phyloP scores from a whole-genome alignment of 805 yeast species.

The Yamadazyma phyllophila region DNA sequence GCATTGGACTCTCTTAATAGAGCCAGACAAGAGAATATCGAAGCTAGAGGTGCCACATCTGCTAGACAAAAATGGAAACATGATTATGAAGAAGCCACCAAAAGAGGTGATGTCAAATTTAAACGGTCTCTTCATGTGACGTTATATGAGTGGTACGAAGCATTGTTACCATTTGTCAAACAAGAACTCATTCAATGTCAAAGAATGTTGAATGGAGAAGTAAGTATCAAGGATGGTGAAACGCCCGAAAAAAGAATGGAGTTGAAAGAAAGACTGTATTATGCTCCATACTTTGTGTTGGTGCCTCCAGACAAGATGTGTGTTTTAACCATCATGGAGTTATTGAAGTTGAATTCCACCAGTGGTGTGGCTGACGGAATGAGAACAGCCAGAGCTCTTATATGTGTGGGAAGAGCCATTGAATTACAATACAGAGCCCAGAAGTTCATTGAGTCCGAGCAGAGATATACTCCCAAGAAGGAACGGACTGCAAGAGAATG shows the following conservation, averaged over 20 bases:
- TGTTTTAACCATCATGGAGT: constrained; percentile 79
- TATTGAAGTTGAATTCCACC: constrained; percentile 69
- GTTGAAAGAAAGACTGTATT: constrained; percentile 47
- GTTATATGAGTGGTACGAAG: constrained; percentile 81
- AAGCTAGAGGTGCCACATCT: constrained; percentile 75
- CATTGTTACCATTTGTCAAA: constrained; percentile 66
- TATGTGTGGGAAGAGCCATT: constrained; percentile 77
- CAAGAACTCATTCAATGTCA: constrained; percentile 62
- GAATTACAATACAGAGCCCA: constrained; percentile 83
- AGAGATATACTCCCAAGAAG: constrained; percentile 42
- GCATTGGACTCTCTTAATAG: constrained; percentile 69
- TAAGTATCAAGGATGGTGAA: constrained; percentile 14
- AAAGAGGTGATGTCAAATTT: constrained; percentile 55
- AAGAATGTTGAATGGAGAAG: constrained; percentile 35
- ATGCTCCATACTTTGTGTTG: constrained; percentile 76
- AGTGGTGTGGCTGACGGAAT: constrained; percentile 79
- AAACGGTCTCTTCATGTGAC: constrained; percentile 66
- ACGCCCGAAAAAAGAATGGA: constrained; percentile 22
- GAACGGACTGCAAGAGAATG: constrained; percentile 47
- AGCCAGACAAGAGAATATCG: constrained; percentile 73
- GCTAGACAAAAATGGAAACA: constrained; percentile 88
- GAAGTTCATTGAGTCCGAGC: constrained; percentile 55
- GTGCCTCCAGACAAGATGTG: constrained; percentile 78
- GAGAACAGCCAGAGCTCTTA: constrained; percentile 78
- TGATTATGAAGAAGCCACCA: constrained; percentile 64